Evolutionary conservation across 441 rosid genomes (phyloP).

Genomic region (Erysimum cheiri): DNA sequence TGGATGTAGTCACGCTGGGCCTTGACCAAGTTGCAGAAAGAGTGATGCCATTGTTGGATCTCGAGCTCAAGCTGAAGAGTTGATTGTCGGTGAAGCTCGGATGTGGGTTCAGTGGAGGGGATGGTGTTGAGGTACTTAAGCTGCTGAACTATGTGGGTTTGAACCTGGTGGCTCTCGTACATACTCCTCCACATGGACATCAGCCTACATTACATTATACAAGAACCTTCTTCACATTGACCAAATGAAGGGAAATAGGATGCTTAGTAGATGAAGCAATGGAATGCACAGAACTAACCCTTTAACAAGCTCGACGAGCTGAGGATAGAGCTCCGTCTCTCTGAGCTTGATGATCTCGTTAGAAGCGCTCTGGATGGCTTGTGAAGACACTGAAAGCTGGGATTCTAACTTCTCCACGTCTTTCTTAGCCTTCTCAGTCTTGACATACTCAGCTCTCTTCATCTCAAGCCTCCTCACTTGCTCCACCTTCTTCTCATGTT

Average conservation of each 20-base stretch:
- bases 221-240: conserved; percentile 18
- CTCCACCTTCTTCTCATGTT: conserved; percentile 84
- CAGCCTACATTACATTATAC: conserved; percentile 51
- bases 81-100: conserved; percentile 89
- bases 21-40: conserved; percentile 80
- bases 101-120: conserved; percentile 82
- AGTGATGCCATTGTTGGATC: conserved; percentile 90
- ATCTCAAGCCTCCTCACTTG: conserved; percentile 81
- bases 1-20: conserved; percentile 87
- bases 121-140: conserved; percentile 82
- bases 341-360: conserved; percentile 83
- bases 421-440: conserved; percentile 79
- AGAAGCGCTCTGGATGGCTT: conserved; percentile 81
- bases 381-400: conserved; percentile 79
- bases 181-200: conserved; percentile 99
- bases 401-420: conserved; percentile 89
- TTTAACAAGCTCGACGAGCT: conserved; percentile 82
- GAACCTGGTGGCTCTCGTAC: conserved; percentile 97
- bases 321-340: conserved; percentile 85
- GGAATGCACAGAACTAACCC: conserved; percentile 61
- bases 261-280: conserved; percentile 15
- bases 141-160: conserved; percentile 90
- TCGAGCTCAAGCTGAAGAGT: conserved; percentile 90
- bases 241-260: background rate
- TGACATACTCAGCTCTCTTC: conserved; percentile 81